These are phyloP conservation scores for Tetrahymena malaccensis DNA, from an alignment of 73 alveolate genomes.

Conservation along the genomic window DNA sequence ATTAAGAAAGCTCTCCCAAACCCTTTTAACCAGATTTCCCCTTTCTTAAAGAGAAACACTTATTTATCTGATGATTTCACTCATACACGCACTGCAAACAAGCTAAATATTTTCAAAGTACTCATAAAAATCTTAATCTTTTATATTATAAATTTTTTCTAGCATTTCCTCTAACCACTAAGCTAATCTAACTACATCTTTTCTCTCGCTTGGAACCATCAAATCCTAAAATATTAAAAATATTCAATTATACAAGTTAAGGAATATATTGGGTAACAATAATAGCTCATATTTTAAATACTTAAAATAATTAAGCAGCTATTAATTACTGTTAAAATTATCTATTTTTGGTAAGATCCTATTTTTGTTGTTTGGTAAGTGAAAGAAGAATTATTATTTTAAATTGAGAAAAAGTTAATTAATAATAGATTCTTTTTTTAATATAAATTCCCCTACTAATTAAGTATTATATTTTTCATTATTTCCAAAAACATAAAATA, in stretches of 20 bases:
- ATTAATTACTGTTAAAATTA: too few species aligned
- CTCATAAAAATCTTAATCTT: background rate
- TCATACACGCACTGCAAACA: background rate
- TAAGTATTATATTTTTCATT: too few species aligned
- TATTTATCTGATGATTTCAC: background rate
- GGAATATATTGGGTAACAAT: background rate
- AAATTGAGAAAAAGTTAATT: too few species aligned
- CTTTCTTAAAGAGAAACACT: background rate
- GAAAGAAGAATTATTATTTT: too few species aligned
- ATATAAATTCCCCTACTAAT: too few species aligned
- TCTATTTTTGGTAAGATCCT: too few species aligned
- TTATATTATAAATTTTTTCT: background rate
- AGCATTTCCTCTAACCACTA: background rate
- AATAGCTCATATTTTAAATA: background rate
- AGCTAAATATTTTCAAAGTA: background rate
- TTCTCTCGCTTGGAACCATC: background rate
- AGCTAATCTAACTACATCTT: background rate
- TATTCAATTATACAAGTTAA: background rate
- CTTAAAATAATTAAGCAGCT: too few species aligned
- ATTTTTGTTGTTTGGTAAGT: too few species aligned
- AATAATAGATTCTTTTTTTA: too few species aligned
- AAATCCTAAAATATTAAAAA: background rate
- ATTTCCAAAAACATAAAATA: too few species aligned
- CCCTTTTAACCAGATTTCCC: background rate
- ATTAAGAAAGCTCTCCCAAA: background rate